phyloP scores from a whole-genome alignment of 768 basidiomycete genomes.

The Leucocoprinus birnbaumii region DNA sequence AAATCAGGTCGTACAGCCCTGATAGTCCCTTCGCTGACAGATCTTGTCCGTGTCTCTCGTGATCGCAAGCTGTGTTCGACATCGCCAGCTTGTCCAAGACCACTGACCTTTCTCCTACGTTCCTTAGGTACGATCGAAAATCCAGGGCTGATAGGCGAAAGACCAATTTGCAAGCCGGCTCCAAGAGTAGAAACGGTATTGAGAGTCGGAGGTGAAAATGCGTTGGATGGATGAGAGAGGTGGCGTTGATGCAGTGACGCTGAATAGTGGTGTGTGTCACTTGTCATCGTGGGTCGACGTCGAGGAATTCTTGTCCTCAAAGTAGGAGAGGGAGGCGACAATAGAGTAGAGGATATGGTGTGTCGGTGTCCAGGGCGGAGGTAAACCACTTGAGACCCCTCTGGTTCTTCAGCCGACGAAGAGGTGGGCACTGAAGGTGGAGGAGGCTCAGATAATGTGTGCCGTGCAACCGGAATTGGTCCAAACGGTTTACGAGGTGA shows the following conservation, averaged over 20 bases:
- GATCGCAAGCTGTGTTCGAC: constrained; percentile 17
- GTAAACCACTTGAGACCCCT: not conserved
- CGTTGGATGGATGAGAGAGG: constrained; percentile 2
- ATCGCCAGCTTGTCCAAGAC: constrained; percentile 20
- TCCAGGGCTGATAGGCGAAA: constrained; percentile 77
- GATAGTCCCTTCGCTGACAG: constrained; percentile 51
- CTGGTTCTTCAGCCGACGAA: not conserved
- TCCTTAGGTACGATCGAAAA: constrained; percentile 63
- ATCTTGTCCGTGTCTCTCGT: constrained; percentile 32
- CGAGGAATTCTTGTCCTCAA: not conserved
- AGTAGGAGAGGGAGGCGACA: not conserved
- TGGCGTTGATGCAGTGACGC: constrained; percentile 5
- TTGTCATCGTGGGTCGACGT: not conserved
- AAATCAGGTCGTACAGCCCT: constrained; percentile 10
- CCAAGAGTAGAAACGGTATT: constrained; percentile 34
- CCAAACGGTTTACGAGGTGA: constrained; percentile 11
- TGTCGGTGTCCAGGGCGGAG: not conserved
- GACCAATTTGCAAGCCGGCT: constrained; percentile 68
- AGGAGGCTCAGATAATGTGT: constrained; percentile 19
- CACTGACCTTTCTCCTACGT: constrained; percentile 42
- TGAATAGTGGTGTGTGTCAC: not conserved
- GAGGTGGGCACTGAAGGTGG: not conserved
- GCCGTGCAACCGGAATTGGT: constrained; percentile 27
- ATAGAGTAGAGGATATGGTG: not conserved
- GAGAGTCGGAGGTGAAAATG: constrained; percentile 30